These are phyloP conservation scores for Petrea volubilis DNA, from an alignment of 257 asterid genomes.

Conservation along the genomic window DNA sequence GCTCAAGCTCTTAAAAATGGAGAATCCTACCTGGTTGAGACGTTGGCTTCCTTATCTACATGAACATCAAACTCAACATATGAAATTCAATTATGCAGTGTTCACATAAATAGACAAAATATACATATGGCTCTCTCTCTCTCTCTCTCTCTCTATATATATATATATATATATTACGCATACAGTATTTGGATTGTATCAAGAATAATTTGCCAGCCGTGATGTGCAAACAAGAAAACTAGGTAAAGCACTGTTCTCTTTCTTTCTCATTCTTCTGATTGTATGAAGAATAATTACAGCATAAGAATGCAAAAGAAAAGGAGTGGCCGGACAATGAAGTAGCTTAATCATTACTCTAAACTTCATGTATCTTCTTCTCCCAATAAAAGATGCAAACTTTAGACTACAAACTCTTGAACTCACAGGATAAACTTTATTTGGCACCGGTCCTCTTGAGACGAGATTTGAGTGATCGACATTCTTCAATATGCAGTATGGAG, in stretches of 20 bases:
- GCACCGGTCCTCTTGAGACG: background rate
- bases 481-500: background rate
- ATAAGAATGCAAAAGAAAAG: background rate
- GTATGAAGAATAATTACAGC: background rate
- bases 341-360: background rate
- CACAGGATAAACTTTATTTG: background rate
- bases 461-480: background rate
- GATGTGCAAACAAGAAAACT: no score
- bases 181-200: background rate
- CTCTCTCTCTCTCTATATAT: no score
- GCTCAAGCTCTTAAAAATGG: no score
- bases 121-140: background rate
- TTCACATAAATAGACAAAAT: background rate
- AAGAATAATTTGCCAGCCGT: no score
- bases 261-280: background rate
- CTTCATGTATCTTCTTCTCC: background rate
- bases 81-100: background rate
- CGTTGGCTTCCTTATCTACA: no score
- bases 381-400: background rate
- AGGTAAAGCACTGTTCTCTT: background rate
- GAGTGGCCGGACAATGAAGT: background rate
- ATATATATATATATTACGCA: background rate
- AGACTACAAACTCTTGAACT: background rate
- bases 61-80: background rate
- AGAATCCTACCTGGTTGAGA: no score